Evolutionary conservation across 2,329 filamentous ascomycete genomes (phyloP).

Genomic region (Knoxdaviesia proteae): DNA sequence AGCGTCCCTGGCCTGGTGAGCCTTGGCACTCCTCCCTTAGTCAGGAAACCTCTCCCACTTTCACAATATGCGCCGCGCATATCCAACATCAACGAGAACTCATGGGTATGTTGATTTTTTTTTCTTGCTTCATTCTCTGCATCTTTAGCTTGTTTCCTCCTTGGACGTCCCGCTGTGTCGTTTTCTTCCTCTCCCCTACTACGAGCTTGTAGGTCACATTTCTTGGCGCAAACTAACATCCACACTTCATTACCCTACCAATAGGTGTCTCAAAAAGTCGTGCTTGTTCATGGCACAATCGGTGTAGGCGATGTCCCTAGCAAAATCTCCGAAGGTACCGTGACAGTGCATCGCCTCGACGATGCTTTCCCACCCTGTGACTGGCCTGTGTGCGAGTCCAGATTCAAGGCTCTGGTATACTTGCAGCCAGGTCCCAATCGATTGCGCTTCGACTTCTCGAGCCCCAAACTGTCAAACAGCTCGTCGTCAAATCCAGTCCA

Average conservation of each 20-base stretch:
- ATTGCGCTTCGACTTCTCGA: conserved; percentile 71
- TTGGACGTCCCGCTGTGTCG: too few species aligned
- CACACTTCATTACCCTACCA: not conserved
- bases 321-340: conserved; percentile 51
- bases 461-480: conserved; percentile 55
- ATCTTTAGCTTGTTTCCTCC: too few species aligned
- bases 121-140: too few species aligned
- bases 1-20: conserved; percentile 46
- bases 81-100: conserved; percentile 57
- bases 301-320: conserved; percentile 40
- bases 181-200: too few species aligned
- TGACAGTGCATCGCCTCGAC: conserved; percentile 65
- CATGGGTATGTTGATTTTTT: conserved; percentile 45
- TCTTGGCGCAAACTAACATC: not conserved
- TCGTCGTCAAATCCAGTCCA: conserved; percentile 49
- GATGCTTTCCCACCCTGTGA: conserved; percentile 63
- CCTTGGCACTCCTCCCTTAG: conserved; percentile 29
- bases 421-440: conserved; percentile 81
- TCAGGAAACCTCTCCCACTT: conserved; percentile 35
- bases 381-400: conserved; percentile 76
- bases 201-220: not conserved
- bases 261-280: conserved; percentile 78
- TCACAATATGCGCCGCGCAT: conserved; percentile 70
- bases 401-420: conserved; percentile 82
- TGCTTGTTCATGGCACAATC: conserved; percentile 64